Base-by-base conservation (phyloP, 495 filamentous ascomycete genomes). In the Evernia prunastri region DNA sequence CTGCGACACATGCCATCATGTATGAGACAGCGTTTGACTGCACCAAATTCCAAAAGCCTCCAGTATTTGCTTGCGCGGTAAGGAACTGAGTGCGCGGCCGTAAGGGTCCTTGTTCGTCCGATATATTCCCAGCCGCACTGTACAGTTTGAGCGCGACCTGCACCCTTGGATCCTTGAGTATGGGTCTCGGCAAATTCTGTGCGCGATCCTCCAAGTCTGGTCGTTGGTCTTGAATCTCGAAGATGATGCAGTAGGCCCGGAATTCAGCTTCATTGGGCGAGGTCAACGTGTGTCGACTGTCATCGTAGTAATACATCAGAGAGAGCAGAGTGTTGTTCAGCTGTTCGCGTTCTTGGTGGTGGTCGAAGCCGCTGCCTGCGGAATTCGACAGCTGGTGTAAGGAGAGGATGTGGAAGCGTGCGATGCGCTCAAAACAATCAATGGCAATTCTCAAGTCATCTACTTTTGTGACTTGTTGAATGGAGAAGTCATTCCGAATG, bases 401-500 rank as follows among this genome's bases (percentile, higher is more conserved):
- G 7, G 91, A 87, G 4, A 91, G 78, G 47, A 96, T 92, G 69
- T 97, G 95, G 63, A 97, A 96, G 43, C 95, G 87, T 20, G 89
- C 87, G 60, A 96, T 96, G 20, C 87, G 83, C 74, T 97, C 94
- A 45, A 95, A 87, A 70, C 91, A 95, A 43, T 88, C 86, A 1
- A 96, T 84, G 6, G 85, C 83, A 15, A 80, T 80, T 39, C 82
- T 78, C n/a, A 91, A 82, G 65, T 87, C 79, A 43, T 84, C 79
- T 56, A 87, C 81, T 11, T 86, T 83, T 0, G 85, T 86, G 39
- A 91, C 79, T 67, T 89, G 86, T 68, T 96, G 91, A 59, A 96
- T 90, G 2, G 91, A 92, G 68, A 97, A 95, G 72, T 99, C 95
- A 66, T 94, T 93, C 36, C 95, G 85, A 63, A 99, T 88, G 10